Evolutionary conservation across 2,329 filamentous ascomycete species (phyloP).

Genomic region (Blastomyces gilchristii): DNA sequence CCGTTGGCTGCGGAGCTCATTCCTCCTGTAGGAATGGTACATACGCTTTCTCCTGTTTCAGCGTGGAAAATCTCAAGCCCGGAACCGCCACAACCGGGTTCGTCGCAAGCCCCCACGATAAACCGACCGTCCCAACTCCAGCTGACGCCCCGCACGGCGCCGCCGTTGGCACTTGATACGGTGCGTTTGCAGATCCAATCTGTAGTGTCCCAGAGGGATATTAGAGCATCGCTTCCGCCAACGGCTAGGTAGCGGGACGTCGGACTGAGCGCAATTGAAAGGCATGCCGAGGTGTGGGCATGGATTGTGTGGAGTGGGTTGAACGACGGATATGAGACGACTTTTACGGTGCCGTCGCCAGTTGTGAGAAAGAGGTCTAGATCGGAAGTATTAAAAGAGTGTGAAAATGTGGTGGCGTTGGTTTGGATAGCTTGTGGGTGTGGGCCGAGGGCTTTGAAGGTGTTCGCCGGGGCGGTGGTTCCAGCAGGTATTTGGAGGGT

Average conservation of each 20-base stretch:
- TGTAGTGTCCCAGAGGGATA: constrained; percentile 43
- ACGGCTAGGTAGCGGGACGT: constrained; percentile 41
- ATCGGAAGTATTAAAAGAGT: constrained; percentile 29
- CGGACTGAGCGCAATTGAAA: constrained; percentile 37
- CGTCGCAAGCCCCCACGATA: constrained; percentile 40
- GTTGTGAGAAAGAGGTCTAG: constrained; percentile 39
- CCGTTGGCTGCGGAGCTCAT: constrained; percentile 5
- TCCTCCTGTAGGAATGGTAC: constrained; percentile 33
- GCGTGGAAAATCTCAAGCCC: constrained; percentile 43
- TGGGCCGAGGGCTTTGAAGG: constrained; percentile 32
- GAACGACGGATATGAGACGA: constrained; percentile 40
- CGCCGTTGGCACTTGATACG: constrained; percentile 35
- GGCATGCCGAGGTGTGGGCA: constrained; percentile 41
- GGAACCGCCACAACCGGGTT: constrained; percentile 33
- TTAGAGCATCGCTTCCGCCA: constrained; percentile 40
- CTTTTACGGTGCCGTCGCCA: constrained; percentile 41
- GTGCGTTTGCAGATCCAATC: constrained; percentile 43
- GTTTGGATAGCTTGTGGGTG: constrained; percentile 40
- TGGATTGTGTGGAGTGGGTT: constrained; percentile 36
- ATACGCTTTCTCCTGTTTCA: constrained; percentile 40
- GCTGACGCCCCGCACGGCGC: constrained; percentile 38
- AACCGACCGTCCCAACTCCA: constrained; percentile 44
- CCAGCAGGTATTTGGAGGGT: constrained; percentile 19
- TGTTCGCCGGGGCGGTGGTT: constrained; percentile 17
- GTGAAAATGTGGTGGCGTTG: constrained; percentile 40